Evolutionary conservation across 1,139 yeast species (phyloP).

Genomic region (Geotrichum phurueaensis): DNA sequence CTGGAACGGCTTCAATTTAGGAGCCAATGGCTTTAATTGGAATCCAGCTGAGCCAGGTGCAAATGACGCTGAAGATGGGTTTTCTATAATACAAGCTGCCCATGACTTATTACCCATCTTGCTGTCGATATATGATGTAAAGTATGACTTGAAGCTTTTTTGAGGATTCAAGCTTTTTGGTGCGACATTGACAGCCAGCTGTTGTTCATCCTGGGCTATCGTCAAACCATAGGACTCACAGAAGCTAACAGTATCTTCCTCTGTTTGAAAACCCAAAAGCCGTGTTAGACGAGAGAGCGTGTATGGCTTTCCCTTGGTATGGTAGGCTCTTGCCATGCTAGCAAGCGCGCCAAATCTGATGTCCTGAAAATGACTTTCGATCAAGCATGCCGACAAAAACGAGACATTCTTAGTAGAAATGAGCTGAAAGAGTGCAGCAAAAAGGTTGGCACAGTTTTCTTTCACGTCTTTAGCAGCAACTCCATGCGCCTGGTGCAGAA

Average conservation of each 20-base stretch:
- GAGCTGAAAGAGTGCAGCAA: conserved; percentile 57
- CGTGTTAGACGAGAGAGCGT: conserved; percentile 44
- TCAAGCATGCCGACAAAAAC: conserved; percentile 61
- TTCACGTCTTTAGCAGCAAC: conserved; percentile 43
- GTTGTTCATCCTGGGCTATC: conserved; percentile 39
- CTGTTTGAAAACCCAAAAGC: conserved; percentile 61
- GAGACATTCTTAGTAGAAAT: conserved; percentile 53
- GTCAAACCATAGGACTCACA: conserved; percentile 61
- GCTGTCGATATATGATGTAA: conserved; percentile 47
- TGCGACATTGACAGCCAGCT: conserved; percentile 55
- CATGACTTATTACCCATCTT: conserved; percentile 37
- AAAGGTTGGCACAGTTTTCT: conserved; percentile 60
- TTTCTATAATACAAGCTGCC: conserved; percentile 40
- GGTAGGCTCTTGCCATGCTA: conserved; percentile 62
- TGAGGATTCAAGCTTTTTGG: conserved; percentile 42
- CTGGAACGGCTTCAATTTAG: background rate
- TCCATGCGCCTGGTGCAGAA: conserved; percentile 58
- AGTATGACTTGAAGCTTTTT: conserved; percentile 50
- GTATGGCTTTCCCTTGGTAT: conserved; percentile 64
- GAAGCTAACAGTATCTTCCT: conserved; percentile 49
- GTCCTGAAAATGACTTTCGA: conserved; percentile 78
- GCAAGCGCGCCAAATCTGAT: conserved; percentile 70
- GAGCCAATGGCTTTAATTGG: background rate
- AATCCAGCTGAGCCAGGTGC: background rate
- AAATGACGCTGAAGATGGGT: conserved; percentile 21